Percentiles rank a stretch among this genome's conserved stretches.
These are phyloP conservation scores for Puccinia hordei DNA, from an alignment of 1,284 basidiomycete species.

Conservation along the genomic window DNA sequence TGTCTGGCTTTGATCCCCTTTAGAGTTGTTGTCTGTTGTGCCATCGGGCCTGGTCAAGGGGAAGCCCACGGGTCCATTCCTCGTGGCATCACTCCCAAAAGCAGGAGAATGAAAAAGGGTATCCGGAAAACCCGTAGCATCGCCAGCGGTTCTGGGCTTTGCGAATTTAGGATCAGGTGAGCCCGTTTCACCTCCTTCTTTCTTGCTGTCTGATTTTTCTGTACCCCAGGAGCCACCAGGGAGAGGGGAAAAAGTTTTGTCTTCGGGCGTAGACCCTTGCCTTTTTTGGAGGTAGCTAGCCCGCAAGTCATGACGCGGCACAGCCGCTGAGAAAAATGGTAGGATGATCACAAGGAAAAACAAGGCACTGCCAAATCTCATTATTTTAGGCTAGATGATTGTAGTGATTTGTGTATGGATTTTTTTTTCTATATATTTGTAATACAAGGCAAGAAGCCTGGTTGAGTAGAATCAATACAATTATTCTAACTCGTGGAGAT, in stretches of 20 bases:
- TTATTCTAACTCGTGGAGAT: not conserved
- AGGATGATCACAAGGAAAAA: not conserved
- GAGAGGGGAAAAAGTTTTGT: not conserved
- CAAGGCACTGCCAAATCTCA: not conserved
- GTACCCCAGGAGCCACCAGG: not conserved
- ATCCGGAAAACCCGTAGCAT: not conserved
- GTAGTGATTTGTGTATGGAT: not conserved
- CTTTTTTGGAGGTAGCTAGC: not conserved
- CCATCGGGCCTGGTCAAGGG: not conserved
- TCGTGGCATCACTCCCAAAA: not conserved
- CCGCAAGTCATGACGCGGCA: not conserved
- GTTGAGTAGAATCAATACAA: not conserved
- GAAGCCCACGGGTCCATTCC: not conserved
- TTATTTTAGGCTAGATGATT: not conserved
- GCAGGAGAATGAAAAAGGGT: too few species aligned
- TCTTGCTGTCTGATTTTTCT: not conserved
- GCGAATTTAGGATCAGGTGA: not conserved
- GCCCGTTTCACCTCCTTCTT: not conserved
- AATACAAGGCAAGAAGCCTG: not conserved
- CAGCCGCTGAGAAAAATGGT: constrained; percentile 7
- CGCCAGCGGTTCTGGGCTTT: not conserved
- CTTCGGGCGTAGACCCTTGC: not conserved
- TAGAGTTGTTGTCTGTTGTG: not conserved
- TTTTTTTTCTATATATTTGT: not conserved
- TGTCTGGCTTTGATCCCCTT: not conserved